Evolutionary conservation across 1,284 basidiomycete species (phyloP).

Genomic region (Sanghuangporus baumii): DNA sequence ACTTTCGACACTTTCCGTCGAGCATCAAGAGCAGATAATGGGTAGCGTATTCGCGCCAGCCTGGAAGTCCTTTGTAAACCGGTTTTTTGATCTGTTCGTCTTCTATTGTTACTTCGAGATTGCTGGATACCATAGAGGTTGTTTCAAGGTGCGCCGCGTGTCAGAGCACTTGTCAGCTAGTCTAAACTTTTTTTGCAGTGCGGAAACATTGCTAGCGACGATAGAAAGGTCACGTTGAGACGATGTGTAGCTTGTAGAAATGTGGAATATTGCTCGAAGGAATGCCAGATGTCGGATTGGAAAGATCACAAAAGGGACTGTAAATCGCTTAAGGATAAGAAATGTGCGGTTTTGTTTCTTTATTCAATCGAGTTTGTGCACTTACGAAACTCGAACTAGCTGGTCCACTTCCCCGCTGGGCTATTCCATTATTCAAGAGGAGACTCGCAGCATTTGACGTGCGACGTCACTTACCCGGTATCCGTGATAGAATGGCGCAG

Average conservation of each 20-base stretch:
- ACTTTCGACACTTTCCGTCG: neutral
- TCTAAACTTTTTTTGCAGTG: neutral
- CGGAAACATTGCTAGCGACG: neutral
- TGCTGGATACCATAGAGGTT: neutral
- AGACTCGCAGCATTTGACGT: neutral
- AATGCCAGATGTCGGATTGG: neutral
- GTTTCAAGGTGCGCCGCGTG: neutral
- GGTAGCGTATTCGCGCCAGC: neutral
- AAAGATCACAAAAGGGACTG: conserved; percentile 1
- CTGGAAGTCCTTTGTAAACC: neutral
- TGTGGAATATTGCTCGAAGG: neutral
- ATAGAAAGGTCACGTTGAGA: neutral
- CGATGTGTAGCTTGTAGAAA: neutral
- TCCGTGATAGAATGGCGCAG: neutral
- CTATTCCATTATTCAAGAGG: neutral
- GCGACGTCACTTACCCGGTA: neutral
- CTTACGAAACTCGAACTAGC: neutral
- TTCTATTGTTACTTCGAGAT: neutral
- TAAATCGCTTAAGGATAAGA: neutral
- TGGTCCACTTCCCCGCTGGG: neutral
- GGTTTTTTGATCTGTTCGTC: neutral
- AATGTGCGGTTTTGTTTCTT: neutral
- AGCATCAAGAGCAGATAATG: neutral
- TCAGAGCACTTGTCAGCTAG: neutral
- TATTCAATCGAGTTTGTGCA: neutral